These are phyloP conservation scores for Talaromyces sp. DNA, from an alignment of 2,329 filamentous ascomycete species.

Conservation along the genomic window DNA sequence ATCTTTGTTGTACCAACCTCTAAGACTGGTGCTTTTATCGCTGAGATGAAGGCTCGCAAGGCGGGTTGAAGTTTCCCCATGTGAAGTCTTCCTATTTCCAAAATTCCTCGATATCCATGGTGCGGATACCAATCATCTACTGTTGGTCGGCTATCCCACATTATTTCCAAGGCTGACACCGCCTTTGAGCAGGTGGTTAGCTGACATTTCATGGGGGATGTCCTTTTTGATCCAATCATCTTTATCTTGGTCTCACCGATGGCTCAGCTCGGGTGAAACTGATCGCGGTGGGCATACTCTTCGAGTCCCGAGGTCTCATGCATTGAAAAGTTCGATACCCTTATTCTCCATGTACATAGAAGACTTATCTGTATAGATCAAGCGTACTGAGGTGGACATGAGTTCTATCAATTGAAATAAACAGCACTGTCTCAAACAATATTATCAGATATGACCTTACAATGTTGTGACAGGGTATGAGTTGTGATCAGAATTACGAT, in stretches of 20 bases:
- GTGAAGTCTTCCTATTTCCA: too few species aligned
- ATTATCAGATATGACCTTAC: too few species aligned
- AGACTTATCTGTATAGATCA: neutral
- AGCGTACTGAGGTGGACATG: neutral
- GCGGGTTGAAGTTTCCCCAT: constrained; percentile 24
- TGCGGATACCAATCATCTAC: too few species aligned
- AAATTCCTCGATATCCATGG: too few species aligned
- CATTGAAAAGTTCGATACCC: neutral
- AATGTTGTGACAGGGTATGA: too few species aligned
- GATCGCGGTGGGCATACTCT: neutral
- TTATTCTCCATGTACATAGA: neutral
- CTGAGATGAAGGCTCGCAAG: constrained; percentile 79
- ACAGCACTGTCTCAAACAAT: too few species aligned
- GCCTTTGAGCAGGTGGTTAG: too few species aligned
- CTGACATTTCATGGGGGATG: too few species aligned
- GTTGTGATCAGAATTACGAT: too few species aligned
- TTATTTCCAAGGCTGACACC: too few species aligned
- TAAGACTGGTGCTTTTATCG: constrained; percentile 74
- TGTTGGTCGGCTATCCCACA: too few species aligned
- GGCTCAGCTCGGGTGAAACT: neutral
- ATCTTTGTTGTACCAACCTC: constrained; percentile 79
- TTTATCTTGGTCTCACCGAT: neutral
- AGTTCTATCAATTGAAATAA: neutral
- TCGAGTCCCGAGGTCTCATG: neutral
- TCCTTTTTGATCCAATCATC: too few species aligned